Conservation (phyloP, 352 stramenopile genomes). For the Phytophthora fragariaefolia region DNA sequence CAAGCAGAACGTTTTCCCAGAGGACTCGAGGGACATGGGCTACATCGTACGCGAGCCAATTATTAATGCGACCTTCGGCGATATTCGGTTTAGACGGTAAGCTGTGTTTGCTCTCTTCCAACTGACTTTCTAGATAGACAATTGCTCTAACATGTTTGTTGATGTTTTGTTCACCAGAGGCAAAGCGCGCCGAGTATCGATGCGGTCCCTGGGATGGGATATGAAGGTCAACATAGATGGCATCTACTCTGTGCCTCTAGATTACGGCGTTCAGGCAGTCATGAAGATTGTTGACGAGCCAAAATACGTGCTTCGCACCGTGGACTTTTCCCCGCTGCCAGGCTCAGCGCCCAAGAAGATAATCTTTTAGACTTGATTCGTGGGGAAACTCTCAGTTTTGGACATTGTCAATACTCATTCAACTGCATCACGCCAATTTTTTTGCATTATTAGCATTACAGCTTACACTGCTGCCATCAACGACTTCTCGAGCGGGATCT, state of each 20-base stretch:
- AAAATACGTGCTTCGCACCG: constrained; percentile 86
- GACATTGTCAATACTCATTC: constrained; percentile 31
- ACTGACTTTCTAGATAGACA: not conserved
- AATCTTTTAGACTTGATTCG: constrained; percentile 43
- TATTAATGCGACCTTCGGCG: constrained; percentile 90
- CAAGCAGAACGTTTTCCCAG: constrained; percentile 84
- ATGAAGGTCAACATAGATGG: constrained; percentile 91
- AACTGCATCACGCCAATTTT: not conserved
- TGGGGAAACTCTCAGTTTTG: constrained; percentile 35
- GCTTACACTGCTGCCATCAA: not conserved
- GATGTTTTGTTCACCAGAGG: constrained; percentile 48
- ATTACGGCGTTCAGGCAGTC: constrained; percentile 90
- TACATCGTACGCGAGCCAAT: constrained; percentile 89
- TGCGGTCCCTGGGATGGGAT: constrained; percentile 90
- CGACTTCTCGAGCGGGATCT: constrained; percentile 44
- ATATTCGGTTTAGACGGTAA: constrained; percentile 89
- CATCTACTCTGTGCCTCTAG: constrained; percentile 87
- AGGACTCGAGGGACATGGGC: constrained; percentile 87
- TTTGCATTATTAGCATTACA: not conserved
- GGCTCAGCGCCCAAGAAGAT: constrained; percentile 34
- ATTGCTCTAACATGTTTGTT: constrained; percentile 6
- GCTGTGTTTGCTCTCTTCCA: constrained; percentile 1
- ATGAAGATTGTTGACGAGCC: constrained; percentile 91
- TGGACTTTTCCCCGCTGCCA: constrained; percentile 65
- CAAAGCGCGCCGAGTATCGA: constrained; percentile 83